Conservation (phyloP, 2,329 filamentous ascomycete species). For the Teratosphaeria nubilosa region DNA sequence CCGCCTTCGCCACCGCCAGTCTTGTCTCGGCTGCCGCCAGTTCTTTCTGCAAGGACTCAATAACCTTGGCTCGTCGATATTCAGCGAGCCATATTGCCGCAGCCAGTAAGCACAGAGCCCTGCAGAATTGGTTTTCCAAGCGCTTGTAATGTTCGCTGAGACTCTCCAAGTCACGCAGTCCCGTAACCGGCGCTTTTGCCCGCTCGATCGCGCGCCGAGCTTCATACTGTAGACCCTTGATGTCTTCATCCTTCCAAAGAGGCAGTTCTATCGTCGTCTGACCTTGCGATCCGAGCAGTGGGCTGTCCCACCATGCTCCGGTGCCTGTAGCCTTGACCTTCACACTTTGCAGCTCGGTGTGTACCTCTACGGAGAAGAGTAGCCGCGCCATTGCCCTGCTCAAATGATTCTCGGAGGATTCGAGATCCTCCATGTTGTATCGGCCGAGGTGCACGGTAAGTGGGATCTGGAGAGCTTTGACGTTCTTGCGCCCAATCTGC, state of each 20-base stretch:
- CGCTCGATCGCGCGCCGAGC: not conserved
- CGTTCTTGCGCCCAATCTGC: not conserved
- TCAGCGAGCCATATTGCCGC: no score
- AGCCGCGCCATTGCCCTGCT: not conserved
- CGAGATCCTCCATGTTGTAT: not conserved
- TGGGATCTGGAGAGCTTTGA: not conserved
- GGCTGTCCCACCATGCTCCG: not conserved
- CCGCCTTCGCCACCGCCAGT: no score
- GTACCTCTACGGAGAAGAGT: not conserved
- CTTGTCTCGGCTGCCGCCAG: no score
- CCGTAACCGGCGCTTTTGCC: no score
- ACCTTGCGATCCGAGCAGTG: not conserved
- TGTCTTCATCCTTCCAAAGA: not conserved
- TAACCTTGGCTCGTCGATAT: no score
- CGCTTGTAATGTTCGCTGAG: no score
- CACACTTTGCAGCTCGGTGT: not conserved
- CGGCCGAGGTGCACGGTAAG: not conserved
- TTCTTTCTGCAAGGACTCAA: no score
- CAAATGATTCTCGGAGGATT: not conserved
- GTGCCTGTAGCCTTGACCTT: not conserved
- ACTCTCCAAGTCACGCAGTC: no score
- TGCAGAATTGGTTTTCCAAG: no score
- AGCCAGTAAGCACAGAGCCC: no score
- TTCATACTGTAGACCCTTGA: not conserved
- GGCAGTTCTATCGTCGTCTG: not conserved